Percentiles rank a stretch among this genome's conserved stretches.
phyloP scores from a whole-genome alignment of 2,329 filamentous ascomycete species.

The Pleochaeta shiraiana region DNA sequence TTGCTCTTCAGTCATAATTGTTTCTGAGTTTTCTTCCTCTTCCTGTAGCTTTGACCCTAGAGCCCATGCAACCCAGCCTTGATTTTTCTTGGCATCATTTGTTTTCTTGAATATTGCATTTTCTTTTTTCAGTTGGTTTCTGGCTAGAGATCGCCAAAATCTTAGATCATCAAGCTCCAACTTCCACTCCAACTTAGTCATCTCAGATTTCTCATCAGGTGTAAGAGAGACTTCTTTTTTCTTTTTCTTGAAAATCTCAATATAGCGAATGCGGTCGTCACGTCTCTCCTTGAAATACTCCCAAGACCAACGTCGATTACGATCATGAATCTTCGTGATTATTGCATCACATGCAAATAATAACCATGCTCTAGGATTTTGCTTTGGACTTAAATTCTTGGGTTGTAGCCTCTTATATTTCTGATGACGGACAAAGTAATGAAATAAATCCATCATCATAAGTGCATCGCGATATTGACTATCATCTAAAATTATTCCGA shows the following conservation, averaged over 20 bases:
- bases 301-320: conserved; percentile 89
- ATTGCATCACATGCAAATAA: conserved; percentile 79
- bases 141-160: conserved; percentile 88
- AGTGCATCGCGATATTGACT: conserved; percentile 92
- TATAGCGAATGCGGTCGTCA: conserved; percentile 75
- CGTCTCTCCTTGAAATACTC: conserved; percentile 81
- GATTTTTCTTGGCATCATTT: conserved; percentile 34
- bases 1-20: conserved; percentile 84
- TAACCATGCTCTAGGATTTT: conserved; percentile 84
- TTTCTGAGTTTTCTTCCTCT: conserved; percentile 49
- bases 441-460: conserved; percentile 97
- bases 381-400: conserved; percentile 56
- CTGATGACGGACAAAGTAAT: conserved; percentile 94
- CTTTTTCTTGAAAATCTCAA: conserved; percentile 88
- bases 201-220: conserved; percentile 45
- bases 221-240: conserved; percentile 50
- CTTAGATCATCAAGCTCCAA: conserved; percentile 84
- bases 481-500: conserved; percentile 93
- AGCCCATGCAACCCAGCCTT: conserved; percentile 80
- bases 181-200: conserved; percentile 66
- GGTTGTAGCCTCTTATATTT: conserved; percentile 91
- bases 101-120: conserved; percentile 71
- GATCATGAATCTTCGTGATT: conserved; percentile 82
- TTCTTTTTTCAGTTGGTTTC: conserved; percentile 89
- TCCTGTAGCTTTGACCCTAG: conserved; percentile 57